phyloP scores from a whole-genome alignment of 768 basidiomycete genomes.

The Roridomyces roridus region DNA sequence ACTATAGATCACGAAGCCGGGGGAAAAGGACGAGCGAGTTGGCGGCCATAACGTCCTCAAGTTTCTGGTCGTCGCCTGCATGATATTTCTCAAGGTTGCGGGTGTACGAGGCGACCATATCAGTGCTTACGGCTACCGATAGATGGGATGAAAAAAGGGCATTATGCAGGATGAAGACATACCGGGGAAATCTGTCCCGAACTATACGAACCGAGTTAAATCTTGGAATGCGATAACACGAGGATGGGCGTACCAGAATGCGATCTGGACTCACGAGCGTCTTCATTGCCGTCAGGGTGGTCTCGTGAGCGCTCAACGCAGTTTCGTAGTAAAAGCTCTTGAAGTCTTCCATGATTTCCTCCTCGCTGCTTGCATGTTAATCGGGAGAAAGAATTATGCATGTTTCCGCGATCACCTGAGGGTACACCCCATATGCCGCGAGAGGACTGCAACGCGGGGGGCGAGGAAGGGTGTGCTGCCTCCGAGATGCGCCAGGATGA shows the following conservation, averaged over 20 bases:
- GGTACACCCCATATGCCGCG: slow-evolving; percentile 71
- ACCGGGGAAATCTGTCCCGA: slow-evolving; percentile 84
- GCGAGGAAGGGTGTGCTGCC: slow-evolving; percentile 71
- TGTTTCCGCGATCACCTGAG: slow-evolving; percentile 41
- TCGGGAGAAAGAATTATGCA: not conserved
- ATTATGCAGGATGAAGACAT: slow-evolving; percentile 15
- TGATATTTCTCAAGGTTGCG: slow-evolving; percentile 58
- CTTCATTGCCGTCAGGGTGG: slow-evolving; percentile 57
- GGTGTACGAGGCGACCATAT: slow-evolving; percentile 69
- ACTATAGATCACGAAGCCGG: slow-evolving; percentile 21
- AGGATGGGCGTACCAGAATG: slow-evolving; percentile 40
- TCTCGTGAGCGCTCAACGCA: slow-evolving; percentile 64
- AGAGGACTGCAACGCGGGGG: slow-evolving; percentile 70
- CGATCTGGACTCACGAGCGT: slow-evolving; percentile 54
- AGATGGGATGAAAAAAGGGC: not conserved
- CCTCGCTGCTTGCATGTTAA: slow-evolving; percentile 37
- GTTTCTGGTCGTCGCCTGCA: slow-evolving; percentile 39
- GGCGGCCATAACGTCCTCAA: slow-evolving; percentile 49
- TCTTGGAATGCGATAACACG: no score
- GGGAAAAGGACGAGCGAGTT: slow-evolving; percentile 65
- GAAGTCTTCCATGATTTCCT: slow-evolving; percentile 75
- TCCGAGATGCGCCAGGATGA: slow-evolving; percentile 79
- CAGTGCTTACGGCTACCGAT: slow-evolving; percentile 58
- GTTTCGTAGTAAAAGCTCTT: slow-evolving; percentile 77
- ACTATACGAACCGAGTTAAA: slow-evolving; percentile 27